Evolutionary conservation across 192 early-diverging fungal species (phyloP).

Genomic region (Gryganskiella cystojenkinii): DNA sequence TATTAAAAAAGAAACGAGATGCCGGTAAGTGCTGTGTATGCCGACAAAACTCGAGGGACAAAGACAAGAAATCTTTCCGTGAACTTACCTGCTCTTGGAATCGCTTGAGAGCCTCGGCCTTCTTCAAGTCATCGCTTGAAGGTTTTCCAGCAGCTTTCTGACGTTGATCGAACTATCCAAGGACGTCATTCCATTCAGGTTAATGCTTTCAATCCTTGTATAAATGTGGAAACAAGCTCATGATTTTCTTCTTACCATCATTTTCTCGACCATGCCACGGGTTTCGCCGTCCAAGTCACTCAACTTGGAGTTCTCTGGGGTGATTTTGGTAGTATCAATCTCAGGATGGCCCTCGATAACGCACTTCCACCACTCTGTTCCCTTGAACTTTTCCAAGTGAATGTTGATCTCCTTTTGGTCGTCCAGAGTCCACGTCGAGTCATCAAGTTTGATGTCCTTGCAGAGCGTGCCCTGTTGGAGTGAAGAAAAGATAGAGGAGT

Average conservation of each 20-base stretch:
- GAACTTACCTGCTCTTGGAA: slow-evolving; percentile 67
- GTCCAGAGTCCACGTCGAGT: slow-evolving; percentile 85
- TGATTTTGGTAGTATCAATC: slow-evolving; percentile 91
- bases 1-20: slow-evolving; percentile 3
- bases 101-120: slow-evolving; percentile 79
- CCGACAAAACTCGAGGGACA: background rate
- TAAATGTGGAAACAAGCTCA: background rate
- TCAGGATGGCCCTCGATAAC: slow-evolving; percentile 81
- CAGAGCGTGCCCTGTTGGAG: slow-evolving; percentile 72
- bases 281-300: slow-evolving; percentile 91
- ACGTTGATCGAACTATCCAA: slow-evolving; percentile 83
- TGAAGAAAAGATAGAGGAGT: slow-evolving; percentile 1
- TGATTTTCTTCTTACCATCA: slow-evolving; percentile 76
- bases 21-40: background rate
- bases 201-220: background rate
- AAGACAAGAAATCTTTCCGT: background rate
- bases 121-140: slow-evolving; percentile 81
- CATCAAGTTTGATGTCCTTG: slow-evolving; percentile 77
- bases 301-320: slow-evolving; percentile 91
- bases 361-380: slow-evolving; percentile 90
- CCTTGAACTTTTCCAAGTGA: slow-evolving; percentile 87
- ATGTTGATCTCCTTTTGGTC: slow-evolving; percentile 78
- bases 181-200: background rate
- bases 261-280: slow-evolving; percentile 92
- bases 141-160: slow-evolving; percentile 85